Conservation (phyloP, 495 filamentous ascomycete genomes). For the Achaetomiella virescens region DNA sequence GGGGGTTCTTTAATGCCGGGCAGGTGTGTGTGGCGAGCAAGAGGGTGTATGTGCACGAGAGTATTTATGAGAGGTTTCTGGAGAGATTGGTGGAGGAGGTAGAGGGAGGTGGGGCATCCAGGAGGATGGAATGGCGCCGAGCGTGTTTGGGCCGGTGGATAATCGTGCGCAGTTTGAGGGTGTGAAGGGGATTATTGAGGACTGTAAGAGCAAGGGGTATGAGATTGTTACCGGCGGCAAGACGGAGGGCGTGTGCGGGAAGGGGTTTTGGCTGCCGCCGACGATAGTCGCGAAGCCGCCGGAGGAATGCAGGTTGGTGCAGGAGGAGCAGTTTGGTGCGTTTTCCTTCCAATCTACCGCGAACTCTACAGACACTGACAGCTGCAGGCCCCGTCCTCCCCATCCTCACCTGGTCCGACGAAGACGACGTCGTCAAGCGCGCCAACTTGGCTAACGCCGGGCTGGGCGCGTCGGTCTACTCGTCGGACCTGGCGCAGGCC, state of each 20-base stretch:
- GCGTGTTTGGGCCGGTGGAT: slow-evolving; percentile 52
- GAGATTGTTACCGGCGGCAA: slow-evolving; percentile 38
- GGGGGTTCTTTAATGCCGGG: slow-evolving; percentile 55
- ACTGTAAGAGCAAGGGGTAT: slow-evolving; percentile 40
- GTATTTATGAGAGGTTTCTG: slow-evolving; percentile 58
- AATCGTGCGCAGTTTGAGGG: slow-evolving; percentile 55
- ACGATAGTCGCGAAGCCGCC: slow-evolving; percentile 47
- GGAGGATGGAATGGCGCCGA: slow-evolving; percentile 37
- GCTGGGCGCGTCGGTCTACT: slow-evolving; percentile 54
- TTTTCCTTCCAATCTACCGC: not conserved
- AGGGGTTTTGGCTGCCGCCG: slow-evolving; percentile 44
- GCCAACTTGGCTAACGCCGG: slow-evolving; percentile 53
- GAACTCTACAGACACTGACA: not conserved
- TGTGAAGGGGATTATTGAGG: slow-evolving; percentile 42
- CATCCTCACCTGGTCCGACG: slow-evolving; percentile 48
- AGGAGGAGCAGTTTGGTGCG: slow-evolving; percentile 48
- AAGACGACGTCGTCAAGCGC: slow-evolving; percentile 51
- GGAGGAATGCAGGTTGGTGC: slow-evolving; percentile 36
- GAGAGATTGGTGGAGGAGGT: slow-evolving; percentile 49
- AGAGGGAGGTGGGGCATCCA: slow-evolving; percentile 43
- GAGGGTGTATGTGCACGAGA: slow-evolving; percentile 63
- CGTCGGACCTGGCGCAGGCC: slow-evolving; percentile 45
- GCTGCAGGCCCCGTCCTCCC: slow-evolving; percentile 49
- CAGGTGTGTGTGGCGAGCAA: slow-evolving; percentile 52
- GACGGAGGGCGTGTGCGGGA: slow-evolving; percentile 19